Base-by-base conservation (phyloP, 305 asterid genomes). In the Solanum hybrid region DNA sequence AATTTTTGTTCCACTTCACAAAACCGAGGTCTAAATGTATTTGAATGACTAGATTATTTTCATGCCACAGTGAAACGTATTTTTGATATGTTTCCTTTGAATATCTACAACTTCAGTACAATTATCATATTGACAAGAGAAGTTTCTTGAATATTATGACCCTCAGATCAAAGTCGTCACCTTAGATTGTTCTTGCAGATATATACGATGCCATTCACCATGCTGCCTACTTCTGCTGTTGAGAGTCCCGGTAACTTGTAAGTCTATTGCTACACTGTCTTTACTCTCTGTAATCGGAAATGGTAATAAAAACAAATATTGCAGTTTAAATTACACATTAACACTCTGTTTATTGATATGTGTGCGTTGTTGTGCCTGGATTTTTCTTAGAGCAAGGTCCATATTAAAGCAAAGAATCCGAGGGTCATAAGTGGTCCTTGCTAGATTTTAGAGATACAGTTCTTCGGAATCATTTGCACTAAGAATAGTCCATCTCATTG, bases 141-240 rank as follows among this genome's bases (percentile, higher is more conserved):
- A 31, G 1, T 36, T 32, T 27, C 31, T 42, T 86, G 89, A 51
- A 69, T 85, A 29, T 85, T 10, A 51, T 87, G 86, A 9, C n/a
- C 88, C 38, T 87, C 10, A 32, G 10, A 26, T 71, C 5, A 19
- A 26, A 81, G 22, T 40, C 4, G 9, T 81, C 86, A 81, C 71
- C 86, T 81, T 42, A 15, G 6, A 22, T 73, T 87, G 72, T 86
- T 29, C 51, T 51, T 89, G 95, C 95, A 96, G 98, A 94, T 95
- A 77, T 93, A 92, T 89, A 94, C 97, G 40, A 90, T 89, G 88
- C 98, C 98, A 42, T 95, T 96, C 77, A 92, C 92, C 34, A 24
- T 94, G 94, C 95, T 96, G 86, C 98, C 98, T n/a, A 73, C 92
- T 89, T 93, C 98, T 73, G 95, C 98, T 77, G 96, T 96, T 37